A percentile compares a stretch with the other conserved stretches of the same genome.
These are phyloP conservation scores for Asterella californica DNA, from an alignment of 225 moss, liverwort and hornwort species.

Conservation along the genomic window DNA sequence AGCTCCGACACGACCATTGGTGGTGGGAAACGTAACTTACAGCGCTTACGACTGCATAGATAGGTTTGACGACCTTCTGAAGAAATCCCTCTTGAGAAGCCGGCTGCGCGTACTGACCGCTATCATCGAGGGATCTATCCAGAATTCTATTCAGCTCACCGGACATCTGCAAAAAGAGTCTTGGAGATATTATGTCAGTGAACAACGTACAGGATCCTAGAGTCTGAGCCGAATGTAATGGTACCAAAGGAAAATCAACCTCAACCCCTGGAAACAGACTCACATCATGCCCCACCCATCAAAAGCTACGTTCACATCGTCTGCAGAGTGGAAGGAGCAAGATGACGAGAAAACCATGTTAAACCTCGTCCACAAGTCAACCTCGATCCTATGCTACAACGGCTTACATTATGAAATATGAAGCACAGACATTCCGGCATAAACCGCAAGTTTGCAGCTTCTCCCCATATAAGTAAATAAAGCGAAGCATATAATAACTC, in stretches of 20 bases:
- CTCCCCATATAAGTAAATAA: constrained; percentile 95
- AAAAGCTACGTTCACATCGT: neutral
- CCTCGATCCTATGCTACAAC: neutral
- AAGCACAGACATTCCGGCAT: constrained; percentile 99
- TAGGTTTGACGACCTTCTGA: constrained; percentile 56
- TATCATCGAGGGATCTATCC: constrained; percentile 42
- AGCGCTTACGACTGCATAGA: constrained; percentile 70
- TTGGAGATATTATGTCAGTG: constrained; percentile 7
- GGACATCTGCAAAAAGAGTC: constrained; percentile 54
- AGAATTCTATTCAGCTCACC: constrained; percentile 74
- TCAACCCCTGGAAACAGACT: neutral
- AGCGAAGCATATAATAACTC: constrained; percentile 86
- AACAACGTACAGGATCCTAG: neutral
- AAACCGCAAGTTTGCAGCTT: constrained; percentile 95
- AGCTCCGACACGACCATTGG: neutral
- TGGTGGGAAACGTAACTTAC: constrained; percentile 42
- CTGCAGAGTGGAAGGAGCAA: neutral
- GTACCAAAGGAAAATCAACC: neutral
- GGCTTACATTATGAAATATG: constrained; percentile 82
- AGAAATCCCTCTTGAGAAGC: constrained; percentile 65
- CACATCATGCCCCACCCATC: no score
- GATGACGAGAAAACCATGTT: neutral
- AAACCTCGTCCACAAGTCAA: neutral
- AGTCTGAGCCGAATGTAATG: neutral
- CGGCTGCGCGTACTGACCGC: constrained; percentile 38